Conservation (phyloP, 1,284 basidiomycete genomes). For the Rhodotorula sp. region DNA sequence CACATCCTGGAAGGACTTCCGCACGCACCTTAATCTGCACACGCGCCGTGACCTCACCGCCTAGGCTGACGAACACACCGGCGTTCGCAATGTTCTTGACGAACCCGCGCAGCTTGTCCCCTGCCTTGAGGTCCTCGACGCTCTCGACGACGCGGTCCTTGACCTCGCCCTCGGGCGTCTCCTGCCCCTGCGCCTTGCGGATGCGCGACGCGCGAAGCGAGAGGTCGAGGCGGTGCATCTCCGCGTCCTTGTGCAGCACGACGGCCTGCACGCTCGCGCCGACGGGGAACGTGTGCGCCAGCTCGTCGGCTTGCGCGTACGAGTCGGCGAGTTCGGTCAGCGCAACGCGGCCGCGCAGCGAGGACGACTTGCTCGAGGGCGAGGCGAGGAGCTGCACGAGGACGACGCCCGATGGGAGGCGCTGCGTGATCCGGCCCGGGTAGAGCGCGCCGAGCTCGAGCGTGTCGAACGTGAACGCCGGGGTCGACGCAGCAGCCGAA, state of each 20-base stretch:
- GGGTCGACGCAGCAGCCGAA: conserved; percentile 44
- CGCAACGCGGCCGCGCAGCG: conserved; percentile 72
- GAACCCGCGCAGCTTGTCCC: conserved; percentile 74
- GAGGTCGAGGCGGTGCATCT: conserved; percentile 64
- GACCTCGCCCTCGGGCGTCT: conserved; percentile 52
- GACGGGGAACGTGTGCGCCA: conserved; percentile 47
- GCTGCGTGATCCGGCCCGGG: conserved; percentile 64
- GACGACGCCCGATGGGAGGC: conserved; percentile 61
- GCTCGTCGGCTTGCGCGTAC: conserved; percentile 52
- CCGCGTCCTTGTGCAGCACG: conserved; percentile 35
- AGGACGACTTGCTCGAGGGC: conserved; percentile 51
- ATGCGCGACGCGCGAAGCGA: conserved; percentile 76
- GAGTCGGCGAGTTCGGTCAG: conserved; percentile 81
- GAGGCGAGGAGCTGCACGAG: conserved; percentile 65
- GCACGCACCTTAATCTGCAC: conserved; percentile 79
- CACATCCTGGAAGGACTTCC: not conserved
- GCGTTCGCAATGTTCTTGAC: conserved; percentile 82
- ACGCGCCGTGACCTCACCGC: conserved; percentile 78
- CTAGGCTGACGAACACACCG: conserved; percentile 88
- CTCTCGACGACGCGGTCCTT: conserved; percentile 69
- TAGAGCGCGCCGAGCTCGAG: conserved; percentile 71
- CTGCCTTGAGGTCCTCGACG: conserved; percentile 69
- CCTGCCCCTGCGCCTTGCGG: conserved; percentile 54
- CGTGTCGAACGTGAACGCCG: conserved; percentile 62
- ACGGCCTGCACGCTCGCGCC: conserved; percentile 31